Evolutionary conservation across 805 yeast species (phyloP), one percentile per base, ranked within the genome.

Genomic region (Myxozyma neglecta): DNA sequence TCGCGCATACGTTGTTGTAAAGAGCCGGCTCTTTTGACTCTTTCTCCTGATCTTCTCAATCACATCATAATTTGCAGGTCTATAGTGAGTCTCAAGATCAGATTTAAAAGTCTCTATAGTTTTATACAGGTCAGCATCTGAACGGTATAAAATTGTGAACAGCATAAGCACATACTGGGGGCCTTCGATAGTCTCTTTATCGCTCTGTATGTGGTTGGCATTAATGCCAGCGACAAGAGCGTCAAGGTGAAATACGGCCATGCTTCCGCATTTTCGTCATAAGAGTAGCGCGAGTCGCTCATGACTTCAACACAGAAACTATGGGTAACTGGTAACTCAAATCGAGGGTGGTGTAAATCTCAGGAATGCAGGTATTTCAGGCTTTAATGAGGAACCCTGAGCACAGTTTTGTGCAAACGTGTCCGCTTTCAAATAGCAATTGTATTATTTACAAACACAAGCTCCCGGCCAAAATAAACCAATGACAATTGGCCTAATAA

Each of bases 211-310:
- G 90, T 85, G 63, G 81, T 68, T 6, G 97, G 97, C 44, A 90
- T 73, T 61, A 89, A 79, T 18, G 85, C 82, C 62, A 88, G 83
- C 32, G 88, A 77, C 56, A 88, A 75, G 53, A 89, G 76, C 2
- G 97, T 91, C 71, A 89, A 74, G 56, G 88, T 83, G 71, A 92
- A 92, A 73, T 86, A 90, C 45, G 97, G 97, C 97, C 97, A 91
- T 1, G 94, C 90, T 70, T 89, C 94, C 53, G 92, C 86, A 64
- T 85, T 84, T 73, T 91, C 97, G 77, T 91, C 97, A 74, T 91
- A 91, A 46, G 85, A 84, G 74, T 88, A 88, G 70, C 86, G 75
- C 52, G 84, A 74, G 68, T 80, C 81, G 57, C 82, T 77, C 84
- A 81, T 81, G 48, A 40, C 29, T 50, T 43, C 35, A 35, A 18